Base-by-base conservation (phyloP, 2,329 filamentous ascomycete genomes). In the Orbilia brochopaga region DNA sequence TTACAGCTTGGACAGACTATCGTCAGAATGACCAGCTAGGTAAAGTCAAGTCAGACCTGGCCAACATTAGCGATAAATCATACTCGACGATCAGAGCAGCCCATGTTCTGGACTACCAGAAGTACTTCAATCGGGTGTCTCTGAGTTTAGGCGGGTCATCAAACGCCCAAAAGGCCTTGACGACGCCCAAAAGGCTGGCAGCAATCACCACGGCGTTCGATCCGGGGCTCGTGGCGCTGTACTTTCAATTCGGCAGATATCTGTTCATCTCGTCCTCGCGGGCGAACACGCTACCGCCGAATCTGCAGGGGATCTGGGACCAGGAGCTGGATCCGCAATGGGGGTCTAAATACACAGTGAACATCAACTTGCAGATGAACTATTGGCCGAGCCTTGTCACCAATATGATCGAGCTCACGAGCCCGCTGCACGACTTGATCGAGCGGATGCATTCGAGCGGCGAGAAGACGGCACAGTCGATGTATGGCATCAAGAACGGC, bases 321-420 rank as follows among this genome's bases (percentile, higher is more conserved):
- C 76, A 79, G 0, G 77, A 78, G 7, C 81, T 81, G 58, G 74
- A 78, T 8, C 80, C 80, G 2, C 77, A 80, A 0, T 84, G 83
- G 82, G 82, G 81, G 1, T 79, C 78, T 17, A 83, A 82, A 64
- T 83, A 80, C 65, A 84, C 82, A 0, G 81, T 83, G 73, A 83
- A 84, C 69, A 83, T 84, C 76, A 85, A 84, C 51, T 77, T 80
- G 0, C 79, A 84, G 74, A 85, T 84, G 83, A 84, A 84, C 73
- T 84, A 84, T 74, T 84, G 82, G 82, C 79, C 78, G 0, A 75
- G 76, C 30, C 75, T 77, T 1, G 63, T 77, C 2, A 78, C 77
- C 1, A 79, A 78, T 2, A 74, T 81, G 0, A 50, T 75, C 2
- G 80, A 81, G 46, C 80, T 78, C 1, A 79, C 81, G 10, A 56